Conservation (phyloP, 164 flowering plant genomes). For the Liriodendron chinense region DNA sequence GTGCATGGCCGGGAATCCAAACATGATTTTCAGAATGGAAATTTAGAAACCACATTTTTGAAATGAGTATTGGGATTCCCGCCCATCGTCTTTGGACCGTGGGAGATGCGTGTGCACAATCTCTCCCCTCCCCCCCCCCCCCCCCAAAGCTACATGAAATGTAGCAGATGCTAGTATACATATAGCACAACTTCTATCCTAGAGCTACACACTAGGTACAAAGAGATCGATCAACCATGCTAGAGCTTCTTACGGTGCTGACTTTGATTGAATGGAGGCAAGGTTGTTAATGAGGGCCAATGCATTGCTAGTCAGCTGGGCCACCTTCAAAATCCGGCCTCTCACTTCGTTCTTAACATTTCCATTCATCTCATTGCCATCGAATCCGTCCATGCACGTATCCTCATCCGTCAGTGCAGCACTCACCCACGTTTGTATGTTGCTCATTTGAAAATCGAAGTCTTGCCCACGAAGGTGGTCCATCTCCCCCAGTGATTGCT, state of each 20-base stretch:
- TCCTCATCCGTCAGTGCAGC: slow-evolving; percentile 64
- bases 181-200: no score
- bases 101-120: no score
- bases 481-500: slow-evolving; percentile 50
- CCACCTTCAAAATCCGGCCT: slow-evolving; percentile 6
- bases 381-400: slow-evolving; percentile 63
- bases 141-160: no score
- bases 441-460: slow-evolving; percentile 32
- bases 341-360: slow-evolving; percentile 12
- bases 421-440: slow-evolving; percentile 71
- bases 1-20: no score
- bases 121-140: no score
- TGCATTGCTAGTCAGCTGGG: slow-evolving; percentile 27
- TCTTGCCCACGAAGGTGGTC: slow-evolving; percentile 17
- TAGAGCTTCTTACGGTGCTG: neutral
- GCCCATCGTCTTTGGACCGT: no score
- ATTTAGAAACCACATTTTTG: no score
- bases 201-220: no score
- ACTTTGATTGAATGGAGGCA: neutral
- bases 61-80: no score
- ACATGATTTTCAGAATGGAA: no score
- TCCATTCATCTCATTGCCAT: slow-evolving; percentile 22
- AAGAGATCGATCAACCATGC: neutral
- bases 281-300: slow-evolving; percentile 18
- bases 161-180: no score